Base-by-base conservation (phyloP, 768 basidiomycete species). In the Bullera alba region DNA sequence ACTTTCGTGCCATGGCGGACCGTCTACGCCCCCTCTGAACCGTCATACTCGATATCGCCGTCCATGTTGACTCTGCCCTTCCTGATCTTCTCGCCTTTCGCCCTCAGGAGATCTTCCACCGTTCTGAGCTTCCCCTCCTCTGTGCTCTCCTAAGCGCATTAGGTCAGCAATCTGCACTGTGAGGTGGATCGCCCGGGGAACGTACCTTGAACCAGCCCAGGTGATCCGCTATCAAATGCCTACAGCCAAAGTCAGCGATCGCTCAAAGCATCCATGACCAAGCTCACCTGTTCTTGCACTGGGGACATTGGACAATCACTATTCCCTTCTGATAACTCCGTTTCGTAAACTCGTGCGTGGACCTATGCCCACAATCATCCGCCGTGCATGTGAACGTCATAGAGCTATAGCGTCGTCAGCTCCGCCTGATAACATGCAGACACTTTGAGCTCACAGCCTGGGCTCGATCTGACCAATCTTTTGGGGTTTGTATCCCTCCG, bases 281-380 rank as follows among this genome's bases (percentile, higher is more conserved):
- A 22, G 28, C 82, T 46, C 66, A 89, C 86, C 92, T 76, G 62
- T 86, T 88, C 61, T 85, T 82, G 70, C 93, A 99, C 14, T 79
- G 80, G 1, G 92, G 91, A 74, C 93, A 99, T 67, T 91, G 80
- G 1, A 95, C 80, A 23, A 99, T 76, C 2, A 97, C 92, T 45
- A 96, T 83, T 0, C 93, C 93, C 38, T 78, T 80, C 67, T 85
- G 80, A 72, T 99, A 99, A 17, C 87, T 80, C 38, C 82, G 79
- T 67, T 82, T 84, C 5, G 87, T 79, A 70, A 97, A 96, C 54
- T 86, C 79, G 62, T 96, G 92, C 4, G 87, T 83, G 7, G 88
- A 92, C 2, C 93, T 83, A 53, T 80, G 79, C 8, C 77, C 77
- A 61, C 92, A 96, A 22, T 57, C 64, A 39, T 53, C 46, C 0